Percentiles rank a stretch among this genome's conserved stretches.
These are phyloP conservation scores for Hemisphaericaspora subhashii DNA, from an alignment of 1,139 yeast species.

Conservation along the genomic window DNA sequence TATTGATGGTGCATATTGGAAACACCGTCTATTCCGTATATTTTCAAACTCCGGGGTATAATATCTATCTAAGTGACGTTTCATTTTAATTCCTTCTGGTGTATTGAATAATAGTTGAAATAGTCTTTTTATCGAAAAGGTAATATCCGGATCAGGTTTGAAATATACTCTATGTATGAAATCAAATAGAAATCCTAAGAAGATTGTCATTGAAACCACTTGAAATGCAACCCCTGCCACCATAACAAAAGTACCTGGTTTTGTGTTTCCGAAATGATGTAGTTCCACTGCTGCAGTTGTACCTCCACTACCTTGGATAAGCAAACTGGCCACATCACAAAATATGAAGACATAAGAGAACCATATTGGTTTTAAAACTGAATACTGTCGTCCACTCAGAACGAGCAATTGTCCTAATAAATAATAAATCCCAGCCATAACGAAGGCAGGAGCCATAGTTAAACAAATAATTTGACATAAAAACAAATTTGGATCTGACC, in stretches of 20 bases:
- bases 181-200: conserved; percentile 26
- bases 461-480: conserved; percentile 35
- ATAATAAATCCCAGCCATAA: conserved; percentile 42
- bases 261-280: conserved; percentile 16
- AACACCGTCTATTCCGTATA: conserved; percentile 19
- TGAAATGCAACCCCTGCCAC: conserved; percentile 41
- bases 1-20: conserved; percentile 26
- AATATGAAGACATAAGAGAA: conserved; percentile 36
- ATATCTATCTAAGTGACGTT: conserved; percentile 17
- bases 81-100: conserved; percentile 16
- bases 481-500: conserved; percentile 23
- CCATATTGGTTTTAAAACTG: conserved; percentile 32
- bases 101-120: conserved; percentile 26
- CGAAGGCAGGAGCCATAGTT: conserved; percentile 41
- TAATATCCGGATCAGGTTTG: conserved; percentile 8
- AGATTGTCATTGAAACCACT: conserved; percentile 37
- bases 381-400: conserved; percentile 27
- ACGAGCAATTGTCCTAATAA: conserved; percentile 35
- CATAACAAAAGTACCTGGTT: conserved; percentile 35
- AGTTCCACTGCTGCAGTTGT: conserved; percentile 31
- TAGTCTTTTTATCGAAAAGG: conserved; percentile 9
- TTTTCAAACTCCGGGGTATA: conserved; percentile 19
- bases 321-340: conserved; percentile 34
- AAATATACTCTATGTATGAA: conserved; percentile 28
- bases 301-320: conserved; percentile 41